Percentiles rank a stretch among this genome's conserved stretches.
These are phyloP conservation scores for Mesotaenium endlicherianum DNA, from an alignment of 139 green algal species.

Conservation along the genomic window DNA sequence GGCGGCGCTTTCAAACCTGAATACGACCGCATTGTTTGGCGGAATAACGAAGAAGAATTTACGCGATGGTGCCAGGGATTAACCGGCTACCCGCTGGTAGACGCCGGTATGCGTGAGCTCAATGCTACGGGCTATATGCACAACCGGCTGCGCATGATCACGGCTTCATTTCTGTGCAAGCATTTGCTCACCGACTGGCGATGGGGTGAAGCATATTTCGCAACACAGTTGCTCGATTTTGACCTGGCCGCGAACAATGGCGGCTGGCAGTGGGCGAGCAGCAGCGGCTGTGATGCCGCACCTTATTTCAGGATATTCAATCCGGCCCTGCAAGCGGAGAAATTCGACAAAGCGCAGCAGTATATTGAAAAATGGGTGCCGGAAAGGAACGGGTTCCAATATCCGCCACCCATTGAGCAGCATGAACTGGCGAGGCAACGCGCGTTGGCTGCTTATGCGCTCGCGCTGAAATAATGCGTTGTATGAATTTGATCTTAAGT, in stretches of 20 bases:
- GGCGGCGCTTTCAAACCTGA: not conserved
- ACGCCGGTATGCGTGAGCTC: constrained; percentile 81
- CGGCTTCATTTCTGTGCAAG: constrained; percentile 76
- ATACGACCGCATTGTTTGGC: not conserved
- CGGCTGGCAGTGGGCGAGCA: not conserved
- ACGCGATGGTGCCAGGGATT: constrained; percentile 69
- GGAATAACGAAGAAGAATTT: constrained; percentile 10
- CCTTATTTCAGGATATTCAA: not conserved
- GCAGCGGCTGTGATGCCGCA: not conserved
- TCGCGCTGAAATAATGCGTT: no score
- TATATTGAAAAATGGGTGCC: not conserved
- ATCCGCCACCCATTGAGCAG: no score
- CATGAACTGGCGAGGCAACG: no score
- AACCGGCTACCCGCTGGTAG: constrained; percentile 79
- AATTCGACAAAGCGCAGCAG: not conserved
- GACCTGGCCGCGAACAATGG: not conserved
- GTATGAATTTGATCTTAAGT: no score
- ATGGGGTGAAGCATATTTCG: constrained; percentile 41
- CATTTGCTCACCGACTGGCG: constrained; percentile 84
- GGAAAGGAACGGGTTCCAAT: no score
- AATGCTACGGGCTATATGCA: constrained; percentile 77
- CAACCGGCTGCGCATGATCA: constrained; percentile 76
- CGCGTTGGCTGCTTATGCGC: no score
- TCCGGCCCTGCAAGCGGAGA: not conserved
- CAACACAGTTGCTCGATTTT: not conserved